These are phyloP conservation scores for Sporothrix sp. DNA, from an alignment of 2,329 filamentous ascomycete species.

Conservation along the genomic window DNA sequence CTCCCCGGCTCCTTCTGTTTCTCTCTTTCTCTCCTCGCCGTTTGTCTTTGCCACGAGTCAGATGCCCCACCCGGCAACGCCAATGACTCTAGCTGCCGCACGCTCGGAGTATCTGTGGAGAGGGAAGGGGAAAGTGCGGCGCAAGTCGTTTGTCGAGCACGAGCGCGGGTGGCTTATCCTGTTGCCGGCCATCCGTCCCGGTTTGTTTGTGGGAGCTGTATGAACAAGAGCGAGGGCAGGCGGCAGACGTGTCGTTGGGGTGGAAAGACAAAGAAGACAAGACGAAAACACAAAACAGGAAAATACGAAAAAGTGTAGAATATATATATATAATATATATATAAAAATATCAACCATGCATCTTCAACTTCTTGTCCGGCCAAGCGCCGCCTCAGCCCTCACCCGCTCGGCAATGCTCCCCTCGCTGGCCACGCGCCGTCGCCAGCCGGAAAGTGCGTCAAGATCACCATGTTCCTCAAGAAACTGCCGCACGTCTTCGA, in stretches of 20 bases:
- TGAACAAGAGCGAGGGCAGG: too few species aligned
- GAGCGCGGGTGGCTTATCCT: neutral
- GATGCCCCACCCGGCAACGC: neutral
- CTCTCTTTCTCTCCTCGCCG: neutral
- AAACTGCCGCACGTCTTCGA: constrained; percentile 23
- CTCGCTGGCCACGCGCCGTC: constrained; percentile 13
- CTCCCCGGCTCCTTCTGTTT: neutral
- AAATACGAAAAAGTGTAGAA: neutral
- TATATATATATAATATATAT: neutral
- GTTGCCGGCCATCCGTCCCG: neutral
- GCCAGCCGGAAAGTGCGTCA: constrained; percentile 17
- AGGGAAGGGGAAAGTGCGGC: neutral
- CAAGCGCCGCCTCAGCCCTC: too few species aligned
- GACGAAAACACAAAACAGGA: neutral
- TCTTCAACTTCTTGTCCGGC: neutral
- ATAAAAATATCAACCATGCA: neutral
- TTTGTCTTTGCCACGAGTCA: neutral
- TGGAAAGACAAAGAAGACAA: neutral
- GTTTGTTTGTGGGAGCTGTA: neutral
- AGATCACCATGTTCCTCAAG: constrained; percentile 21
- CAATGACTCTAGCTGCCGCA: neutral
- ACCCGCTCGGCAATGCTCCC: neutral
- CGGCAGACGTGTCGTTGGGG: too few species aligned
- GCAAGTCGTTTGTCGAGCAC: neutral
- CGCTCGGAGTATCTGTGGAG: neutral